Percentiles rank a stretch among this genome's conserved stretches.
Evolutionary conservation across 208 protist genomes (phyloP).

Genomic region (Acanthamoeba lenticulata): DNA sequence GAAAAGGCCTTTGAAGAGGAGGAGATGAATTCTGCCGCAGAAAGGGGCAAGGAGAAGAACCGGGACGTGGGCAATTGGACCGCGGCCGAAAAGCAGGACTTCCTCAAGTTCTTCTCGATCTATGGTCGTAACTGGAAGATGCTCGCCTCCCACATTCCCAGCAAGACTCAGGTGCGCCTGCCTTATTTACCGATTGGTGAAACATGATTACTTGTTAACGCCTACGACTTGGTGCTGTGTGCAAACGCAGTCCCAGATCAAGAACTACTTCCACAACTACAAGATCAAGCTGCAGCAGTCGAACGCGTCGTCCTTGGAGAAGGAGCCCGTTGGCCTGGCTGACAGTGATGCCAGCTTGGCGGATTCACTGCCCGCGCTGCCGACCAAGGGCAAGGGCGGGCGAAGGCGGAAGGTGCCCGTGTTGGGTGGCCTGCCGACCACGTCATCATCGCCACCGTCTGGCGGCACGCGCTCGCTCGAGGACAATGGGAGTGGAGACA

Average conservation of each 20-base stretch:
- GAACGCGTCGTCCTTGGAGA: slow-evolving; percentile 60
- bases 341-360: not conserved
- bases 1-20: slow-evolving; percentile 48
- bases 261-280: slow-evolving; percentile 72
- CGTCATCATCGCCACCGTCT: not conserved
- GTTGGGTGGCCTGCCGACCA: not conserved
- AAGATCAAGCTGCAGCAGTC: slow-evolving; percentile 70
- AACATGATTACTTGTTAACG: no score
- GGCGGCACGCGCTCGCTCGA: not conserved
- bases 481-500: not conserved
- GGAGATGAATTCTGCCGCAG: slow-evolving; percentile 9
- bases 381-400: slow-evolving; percentile 14
- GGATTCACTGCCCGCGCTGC: not conserved
- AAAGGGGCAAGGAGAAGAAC: slow-evolving; percentile 35
- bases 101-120: slow-evolving; percentile 65
- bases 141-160: slow-evolving; percentile 64
- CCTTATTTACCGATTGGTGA: not conserved
- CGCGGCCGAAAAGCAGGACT: slow-evolving; percentile 51
- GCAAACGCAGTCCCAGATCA: slow-evolving; percentile 8
- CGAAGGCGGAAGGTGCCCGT: slow-evolving; percentile 9
- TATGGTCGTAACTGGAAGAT: slow-evolving; percentile 70
- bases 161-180: slow-evolving; percentile 43
- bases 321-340: slow-evolving; percentile 30
- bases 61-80: slow-evolving; percentile 56
- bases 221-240: not conserved